Evolutionary conservation across 306 rosid species (phyloP).

Genomic region (Pyrus communis): DNA sequence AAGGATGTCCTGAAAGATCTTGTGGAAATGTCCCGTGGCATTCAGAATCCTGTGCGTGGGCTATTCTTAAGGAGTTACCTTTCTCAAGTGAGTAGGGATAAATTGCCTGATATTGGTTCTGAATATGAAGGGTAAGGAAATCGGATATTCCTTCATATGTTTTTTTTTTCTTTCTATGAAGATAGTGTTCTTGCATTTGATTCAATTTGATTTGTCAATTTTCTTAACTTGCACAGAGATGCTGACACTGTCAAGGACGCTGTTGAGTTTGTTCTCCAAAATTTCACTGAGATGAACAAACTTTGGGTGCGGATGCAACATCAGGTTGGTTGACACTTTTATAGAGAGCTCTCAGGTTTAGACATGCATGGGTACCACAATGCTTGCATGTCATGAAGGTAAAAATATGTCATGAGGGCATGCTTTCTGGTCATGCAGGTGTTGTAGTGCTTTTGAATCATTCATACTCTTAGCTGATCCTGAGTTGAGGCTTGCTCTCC

Average conservation of each 20-base stretch:
- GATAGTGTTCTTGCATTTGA: neutral
- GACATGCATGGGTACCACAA: slow-evolving; percentile 37
- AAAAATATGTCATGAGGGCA: slow-evolving; percentile 49
- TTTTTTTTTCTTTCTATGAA: neutral
- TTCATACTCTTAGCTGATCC: slow-evolving; percentile 99
- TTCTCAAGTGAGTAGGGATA: slow-evolving; percentile 60
- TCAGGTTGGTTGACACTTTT: slow-evolving; percentile 48
- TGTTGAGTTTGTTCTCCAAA: slow-evolving; percentile 56
- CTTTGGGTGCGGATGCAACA: slow-evolving; percentile 72
- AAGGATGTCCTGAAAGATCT: slow-evolving; percentile 57
- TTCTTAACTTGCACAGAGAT: slow-evolving; percentile 30
- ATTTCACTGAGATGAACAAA: slow-evolving; percentile 61
- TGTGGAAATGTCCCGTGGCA: slow-evolving; percentile 57
- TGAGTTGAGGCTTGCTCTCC: slow-evolving; percentile 99
- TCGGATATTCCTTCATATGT: neutral
- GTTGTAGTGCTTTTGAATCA: slow-evolving; percentile 56
- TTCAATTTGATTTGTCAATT: neutral
- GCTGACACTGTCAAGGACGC: slow-evolving; percentile 55
- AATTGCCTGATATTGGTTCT: slow-evolving; percentile 54
- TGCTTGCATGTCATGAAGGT: slow-evolving; percentile 52
- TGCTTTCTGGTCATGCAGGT: slow-evolving; percentile 72
- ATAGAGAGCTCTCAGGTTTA: slow-evolving; percentile 29
- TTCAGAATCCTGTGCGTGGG: slow-evolving; percentile 58
- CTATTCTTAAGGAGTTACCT: slow-evolving; percentile 57
- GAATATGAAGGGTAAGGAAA: slow-evolving; percentile 57